Evolutionary conservation across 192 early-diverging fungal genomes (phyloP).

Genomic region (Linnemannia zychae): DNA sequence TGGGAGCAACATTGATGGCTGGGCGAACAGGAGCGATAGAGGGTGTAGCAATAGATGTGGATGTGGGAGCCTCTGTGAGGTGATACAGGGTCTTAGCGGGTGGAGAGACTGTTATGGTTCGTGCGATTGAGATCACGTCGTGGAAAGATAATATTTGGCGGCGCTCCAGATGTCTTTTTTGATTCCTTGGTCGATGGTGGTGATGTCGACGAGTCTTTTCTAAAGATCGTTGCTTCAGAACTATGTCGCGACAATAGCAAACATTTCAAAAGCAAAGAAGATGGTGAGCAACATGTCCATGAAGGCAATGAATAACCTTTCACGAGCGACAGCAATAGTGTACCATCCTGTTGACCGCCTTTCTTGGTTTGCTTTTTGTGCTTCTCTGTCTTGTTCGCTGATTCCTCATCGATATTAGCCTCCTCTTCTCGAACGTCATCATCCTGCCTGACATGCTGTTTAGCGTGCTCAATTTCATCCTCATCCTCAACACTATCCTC

Average conservation of each 20-base stretch:
- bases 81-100: background rate
- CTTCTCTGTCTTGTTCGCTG: background rate
- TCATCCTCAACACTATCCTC: constrained; percentile 9
- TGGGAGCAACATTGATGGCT: background rate
- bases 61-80: background rate
- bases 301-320: background rate
- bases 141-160: background rate
- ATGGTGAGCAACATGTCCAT: background rate
- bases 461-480: background rate
- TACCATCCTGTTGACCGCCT: background rate
- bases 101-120: background rate
- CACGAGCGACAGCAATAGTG: background rate
- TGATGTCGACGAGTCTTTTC: background rate
- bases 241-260: background rate
- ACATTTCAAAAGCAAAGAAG: background rate
- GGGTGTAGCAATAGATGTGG: background rate
- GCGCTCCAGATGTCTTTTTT: background rate
- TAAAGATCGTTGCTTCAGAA: background rate
- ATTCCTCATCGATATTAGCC: background rate
- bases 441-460: background rate
- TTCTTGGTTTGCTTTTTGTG: background rate
- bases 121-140: background rate
- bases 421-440: background rate
- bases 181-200: background rate
- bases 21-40: background rate